A percentile compares a stretch with the other conserved stretches of the same genome.
phyloP scores from a whole-genome alignment of 306 rosid genomes.

The Corylus avellana region DNA sequence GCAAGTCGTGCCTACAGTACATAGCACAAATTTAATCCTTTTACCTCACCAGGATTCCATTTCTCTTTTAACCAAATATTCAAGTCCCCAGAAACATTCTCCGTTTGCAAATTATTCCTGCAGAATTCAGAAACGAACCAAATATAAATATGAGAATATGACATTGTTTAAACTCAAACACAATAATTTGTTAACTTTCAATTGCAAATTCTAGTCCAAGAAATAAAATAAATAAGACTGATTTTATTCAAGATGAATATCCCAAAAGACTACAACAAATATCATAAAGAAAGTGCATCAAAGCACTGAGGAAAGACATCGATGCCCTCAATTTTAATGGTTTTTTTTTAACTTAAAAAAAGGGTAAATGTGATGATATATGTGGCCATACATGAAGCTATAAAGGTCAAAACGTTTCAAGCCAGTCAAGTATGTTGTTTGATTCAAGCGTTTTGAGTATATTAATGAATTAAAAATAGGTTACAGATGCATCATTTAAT shows the following conservation, averaged over 20 bases:
- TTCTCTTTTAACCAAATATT: constrained; percentile 74
- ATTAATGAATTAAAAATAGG: not conserved
- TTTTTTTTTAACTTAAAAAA: not conserved
- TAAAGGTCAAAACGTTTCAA: not conserved
- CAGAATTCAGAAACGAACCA: constrained; percentile 21
- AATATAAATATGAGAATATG: constrained; percentile 4
- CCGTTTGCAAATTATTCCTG: constrained; percentile 50
- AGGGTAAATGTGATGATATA: not conserved
- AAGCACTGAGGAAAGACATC: not conserved
- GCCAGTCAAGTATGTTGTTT: not conserved
- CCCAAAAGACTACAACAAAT: not conserved
- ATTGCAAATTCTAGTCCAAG: not conserved
- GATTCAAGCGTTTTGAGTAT: not conserved
- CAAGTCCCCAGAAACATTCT: constrained; percentile 41
- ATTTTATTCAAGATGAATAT: not conserved
- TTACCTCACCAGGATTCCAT: constrained; percentile 95
- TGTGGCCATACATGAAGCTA: not conserved
- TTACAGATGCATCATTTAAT: not conserved
- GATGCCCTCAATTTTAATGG: not conserved
- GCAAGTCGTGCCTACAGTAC: not conserved
- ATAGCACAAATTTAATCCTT: constrained; percentile 1
- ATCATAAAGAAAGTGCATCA: not conserved
- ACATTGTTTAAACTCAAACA: not conserved
- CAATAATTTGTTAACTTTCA: not conserved
- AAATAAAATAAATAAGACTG: not conserved